These are phyloP conservation scores for Beauveria rudraprayagi DNA, from an alignment of 2,329 filamentous ascomycete species.

Conservation along the genomic window DNA sequence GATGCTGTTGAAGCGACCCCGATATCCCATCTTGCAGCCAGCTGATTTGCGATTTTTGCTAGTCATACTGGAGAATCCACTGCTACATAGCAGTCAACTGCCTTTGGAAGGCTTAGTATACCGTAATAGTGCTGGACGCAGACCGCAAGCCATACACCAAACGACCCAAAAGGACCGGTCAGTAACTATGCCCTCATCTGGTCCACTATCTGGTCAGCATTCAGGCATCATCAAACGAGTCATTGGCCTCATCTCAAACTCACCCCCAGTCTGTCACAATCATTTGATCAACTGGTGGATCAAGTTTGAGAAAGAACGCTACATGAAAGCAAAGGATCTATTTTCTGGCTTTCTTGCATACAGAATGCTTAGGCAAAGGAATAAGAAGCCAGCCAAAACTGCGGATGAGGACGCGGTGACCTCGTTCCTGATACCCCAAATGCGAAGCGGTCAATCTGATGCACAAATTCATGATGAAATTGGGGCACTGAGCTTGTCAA, in stretches of 20 bases:
- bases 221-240: slow-evolving; percentile 81
- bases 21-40: slow-evolving; percentile 57
- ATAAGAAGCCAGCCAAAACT: slow-evolving; percentile 52
- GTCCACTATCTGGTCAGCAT: slow-evolving; percentile 55
- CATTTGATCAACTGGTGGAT: slow-evolving; percentile 73
- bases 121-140: slow-evolving; percentile 18
- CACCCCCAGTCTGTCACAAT: slow-evolving; percentile 66
- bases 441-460: slow-evolving; percentile 57
- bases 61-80: slow-evolving; percentile 70
- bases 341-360: slow-evolving; percentile 74
- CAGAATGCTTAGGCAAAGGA: slow-evolving; percentile 62
- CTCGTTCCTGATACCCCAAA: slow-evolving; percentile 63
- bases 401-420: slow-evolving; percentile 54
- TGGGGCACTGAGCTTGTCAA: slow-evolving; percentile 41
- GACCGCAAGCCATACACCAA: slow-evolving; percentile 14
- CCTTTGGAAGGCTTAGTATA: slow-evolving; percentile 34
- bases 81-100: slow-evolving; percentile 47
- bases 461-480: slow-evolving; percentile 74
- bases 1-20: slow-evolving; percentile 69
- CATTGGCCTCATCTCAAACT: slow-evolving; percentile 69
- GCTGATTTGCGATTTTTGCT: slow-evolving; percentile 71
- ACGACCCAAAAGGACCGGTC: slow-evolving; percentile 13
- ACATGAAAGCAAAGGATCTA: slow-evolving; percentile 68
- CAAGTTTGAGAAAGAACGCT: slow-evolving; percentile 57
- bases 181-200: slow-evolving; percentile 24